Evolutionary conservation across 805 yeast species (phyloP).

Genomic region (Candida yuanshanica): DNA sequence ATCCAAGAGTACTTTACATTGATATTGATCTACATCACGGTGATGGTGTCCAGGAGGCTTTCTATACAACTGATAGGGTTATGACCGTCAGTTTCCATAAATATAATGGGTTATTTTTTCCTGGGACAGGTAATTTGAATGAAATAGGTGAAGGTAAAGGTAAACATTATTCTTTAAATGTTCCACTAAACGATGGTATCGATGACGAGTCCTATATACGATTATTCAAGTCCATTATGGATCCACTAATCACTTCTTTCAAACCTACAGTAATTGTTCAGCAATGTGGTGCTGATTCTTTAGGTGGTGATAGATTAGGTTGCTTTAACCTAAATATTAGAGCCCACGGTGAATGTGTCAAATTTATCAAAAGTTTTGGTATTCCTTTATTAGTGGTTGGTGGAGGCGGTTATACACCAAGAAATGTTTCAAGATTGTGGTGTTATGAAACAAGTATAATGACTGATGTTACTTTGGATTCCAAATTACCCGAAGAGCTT

Average conservation of each 20-base stretch:
- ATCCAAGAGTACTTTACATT: constrained; percentile 80
- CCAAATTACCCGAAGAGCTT: constrained; percentile 57
- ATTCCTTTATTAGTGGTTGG: constrained; percentile 92
- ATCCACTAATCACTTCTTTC: constrained; percentile 84
- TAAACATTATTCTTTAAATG: constrained; percentile 76
- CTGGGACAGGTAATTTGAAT: constrained; percentile 84
- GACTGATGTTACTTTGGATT: constrained; percentile 69
- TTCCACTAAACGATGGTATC: constrained; percentile 87
- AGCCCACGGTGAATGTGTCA: constrained; percentile 96
- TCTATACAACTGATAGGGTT: constrained; percentile 85
- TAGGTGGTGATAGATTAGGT: constrained; percentile 93
- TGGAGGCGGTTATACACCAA: constrained; percentile 98
- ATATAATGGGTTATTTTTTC: constrained; percentile 80
- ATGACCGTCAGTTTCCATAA: constrained; percentile 90
- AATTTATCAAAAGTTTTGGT: constrained; percentile 77
- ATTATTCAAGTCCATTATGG: constrained; percentile 63
- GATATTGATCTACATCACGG: constrained; percentile 94
- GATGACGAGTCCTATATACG: constrained; percentile 62
- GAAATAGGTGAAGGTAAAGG: constrained; percentile 85
- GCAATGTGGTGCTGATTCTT: constrained; percentile 97
- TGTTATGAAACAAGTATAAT: constrained; percentile 86
- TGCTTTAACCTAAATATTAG: constrained; percentile 89
- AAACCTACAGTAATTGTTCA: constrained; percentile 96
- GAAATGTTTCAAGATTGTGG: constrained; percentile 96
- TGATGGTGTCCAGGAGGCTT: constrained; percentile 94